Base-by-base conservation (phyloP, 306 rosid species). In the Begonia fuchsioides region DNA sequence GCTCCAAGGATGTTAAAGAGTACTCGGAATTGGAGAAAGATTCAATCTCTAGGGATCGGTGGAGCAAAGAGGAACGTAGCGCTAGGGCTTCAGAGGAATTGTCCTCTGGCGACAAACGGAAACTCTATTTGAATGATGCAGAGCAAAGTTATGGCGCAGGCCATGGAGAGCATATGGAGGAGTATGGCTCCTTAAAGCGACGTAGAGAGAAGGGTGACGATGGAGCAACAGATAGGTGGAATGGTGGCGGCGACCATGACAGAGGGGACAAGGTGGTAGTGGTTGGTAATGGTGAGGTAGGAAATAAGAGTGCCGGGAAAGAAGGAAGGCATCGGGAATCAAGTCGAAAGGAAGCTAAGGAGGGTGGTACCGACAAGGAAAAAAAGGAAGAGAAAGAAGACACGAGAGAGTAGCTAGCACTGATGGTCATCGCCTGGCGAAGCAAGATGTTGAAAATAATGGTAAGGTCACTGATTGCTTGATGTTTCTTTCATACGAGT, bases 21-120 rank as follows among this genome's bases (percentile, higher is more conserved):
- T 78, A 80, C 56, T 92, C 98, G 13, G 98, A 86, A 58, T 82
- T 94, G 44, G 98, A 92, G 64, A 80, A 78, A 41, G 96, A 92
- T 63, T 82, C 81, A 13, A 51, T 58, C 16, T 12, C 62, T 9
- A 86, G 78, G 71, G 96, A 92, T 75, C 87, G 96, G 77, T 85
- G 63, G 83, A 65, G 56, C 41, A 92, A 68, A 64, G 86, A 76
- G 9, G 94, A 82, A 65, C 68, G 65, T 39, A 71, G 71, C 17
- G 57, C 51, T 66, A 90, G 87, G 79, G 80, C 64, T 51, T 59
- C 58, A 12, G 75, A 75, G 73, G 94, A 85, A 59, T 68, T 70
- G 9, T 43, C 67, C 44, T 72, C 83, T 5, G 71, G 43, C 32
- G 96, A 92, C 65, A 92, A 86, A 75, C 76, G 96, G 71, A 85